These are phyloP conservation scores for Ogataea corticis DNA, from an alignment of 805 yeast genomes.

Conservation along the genomic window DNA sequence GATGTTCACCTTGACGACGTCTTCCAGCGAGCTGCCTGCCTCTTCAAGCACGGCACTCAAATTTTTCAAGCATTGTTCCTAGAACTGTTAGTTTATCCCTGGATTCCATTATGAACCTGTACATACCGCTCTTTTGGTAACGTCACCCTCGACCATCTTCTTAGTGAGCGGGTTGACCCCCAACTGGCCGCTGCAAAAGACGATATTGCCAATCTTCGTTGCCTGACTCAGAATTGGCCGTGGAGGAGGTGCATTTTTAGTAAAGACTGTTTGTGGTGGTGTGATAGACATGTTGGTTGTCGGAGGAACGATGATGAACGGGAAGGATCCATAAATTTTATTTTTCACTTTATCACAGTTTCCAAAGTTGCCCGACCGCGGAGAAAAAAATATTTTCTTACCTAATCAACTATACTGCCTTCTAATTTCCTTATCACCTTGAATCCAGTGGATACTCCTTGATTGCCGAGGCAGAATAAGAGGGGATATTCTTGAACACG, in stretches of 20 bases:
- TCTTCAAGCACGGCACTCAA: conserved; percentile 4
- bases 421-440: background rate
- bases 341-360: too few relatives aligned
- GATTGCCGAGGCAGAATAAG: background rate
- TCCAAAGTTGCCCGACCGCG: background rate
- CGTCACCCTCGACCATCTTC: conserved; percentile 5
- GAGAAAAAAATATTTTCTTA: background rate
- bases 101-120: background rate
- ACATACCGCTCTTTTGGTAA: conserved; percentile 5
- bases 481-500: too few relatives aligned
- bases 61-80: conserved; percentile 4
- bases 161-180: conserved; percentile 2
- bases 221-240: conserved; percentile 6
- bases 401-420: background rate
- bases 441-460: background rate
- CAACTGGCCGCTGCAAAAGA: conserved; percentile 5
- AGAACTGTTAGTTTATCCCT: background rate
- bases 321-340: too few relatives aligned
- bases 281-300: background rate
- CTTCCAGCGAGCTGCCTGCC: conserved; percentile 4
- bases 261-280: background rate
- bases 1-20: conserved; percentile 3
- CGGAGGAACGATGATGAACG: too few relatives aligned
- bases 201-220: background rate
- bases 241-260: conserved; percentile 3